Evolutionary conservation across 2,329 filamentous ascomycete genomes (phyloP).

Genomic region (Leptographium radiaticola): DNA sequence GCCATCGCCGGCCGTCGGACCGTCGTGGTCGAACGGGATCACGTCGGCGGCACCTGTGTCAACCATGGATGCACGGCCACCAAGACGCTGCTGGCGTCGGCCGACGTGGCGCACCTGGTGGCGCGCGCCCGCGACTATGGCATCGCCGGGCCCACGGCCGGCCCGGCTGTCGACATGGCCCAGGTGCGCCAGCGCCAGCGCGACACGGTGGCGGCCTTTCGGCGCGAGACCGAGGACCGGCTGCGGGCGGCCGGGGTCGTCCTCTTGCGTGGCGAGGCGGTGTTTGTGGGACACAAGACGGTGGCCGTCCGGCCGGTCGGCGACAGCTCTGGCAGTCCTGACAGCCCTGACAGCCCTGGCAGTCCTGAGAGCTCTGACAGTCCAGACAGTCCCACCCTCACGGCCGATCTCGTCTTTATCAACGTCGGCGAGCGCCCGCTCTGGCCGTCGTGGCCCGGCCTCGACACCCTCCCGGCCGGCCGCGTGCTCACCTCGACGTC

Average conservation of each 20-base stretch:
- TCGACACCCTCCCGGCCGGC: neutral
- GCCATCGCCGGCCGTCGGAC: neutral
- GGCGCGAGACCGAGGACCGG: neutral
- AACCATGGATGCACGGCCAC: slow-evolving; percentile 19
- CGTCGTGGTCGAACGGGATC: slow-evolving; percentile 9
- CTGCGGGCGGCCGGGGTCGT: neutral
- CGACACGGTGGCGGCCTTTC: neutral
- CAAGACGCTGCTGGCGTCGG: neutral
- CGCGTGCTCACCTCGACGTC: neutral
- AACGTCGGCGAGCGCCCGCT: neutral
- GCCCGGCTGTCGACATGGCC: neutral
- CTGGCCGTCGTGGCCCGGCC: neutral
- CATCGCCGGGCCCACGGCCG: neutral
- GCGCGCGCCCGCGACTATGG: neutral
- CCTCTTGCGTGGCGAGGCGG: neutral
- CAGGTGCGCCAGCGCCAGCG: neutral
- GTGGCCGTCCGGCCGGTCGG: neutral
- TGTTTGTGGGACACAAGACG: neutral
- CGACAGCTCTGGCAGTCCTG: neutral
- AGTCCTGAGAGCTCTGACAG: neutral
- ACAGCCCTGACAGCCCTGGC: neutral
- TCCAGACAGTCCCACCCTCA: neutral
- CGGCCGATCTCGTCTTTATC: neutral
- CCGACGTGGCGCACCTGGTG: neutral
- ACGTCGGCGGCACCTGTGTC: slow-evolving; percentile 39